phyloP scores from a whole-genome alignment of 176 grass and related monocot species.

The Oryza nivara region DNA sequence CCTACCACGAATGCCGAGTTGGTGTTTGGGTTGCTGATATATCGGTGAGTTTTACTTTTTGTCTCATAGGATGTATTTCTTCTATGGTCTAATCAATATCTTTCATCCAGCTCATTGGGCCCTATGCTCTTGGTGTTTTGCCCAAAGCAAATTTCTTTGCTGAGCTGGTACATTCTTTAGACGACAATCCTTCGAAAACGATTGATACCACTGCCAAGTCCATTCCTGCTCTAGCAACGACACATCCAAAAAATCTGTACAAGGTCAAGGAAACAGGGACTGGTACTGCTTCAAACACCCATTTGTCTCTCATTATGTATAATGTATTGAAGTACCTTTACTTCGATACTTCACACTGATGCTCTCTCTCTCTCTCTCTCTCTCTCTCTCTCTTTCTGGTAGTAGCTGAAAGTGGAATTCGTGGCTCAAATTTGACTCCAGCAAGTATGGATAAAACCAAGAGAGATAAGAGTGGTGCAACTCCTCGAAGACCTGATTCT shows the following conservation, averaged over 20 bases:
- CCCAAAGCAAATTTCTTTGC: slow-evolving; percentile 61
- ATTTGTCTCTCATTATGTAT: slow-evolving; percentile 29
- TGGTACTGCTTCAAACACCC: slow-evolving; percentile 41
- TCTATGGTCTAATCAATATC: slow-evolving; percentile 40
- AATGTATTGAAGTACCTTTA: slow-evolving; percentile 23
- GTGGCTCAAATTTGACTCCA: slow-evolving; percentile 43
- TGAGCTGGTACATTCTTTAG: slow-evolving; percentile 54
- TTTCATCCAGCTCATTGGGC: slow-evolving; percentile 76
- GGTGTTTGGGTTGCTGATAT: slow-evolving; percentile 97
- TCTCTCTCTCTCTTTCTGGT: no score
- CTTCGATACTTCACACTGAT: slow-evolving; percentile 4
- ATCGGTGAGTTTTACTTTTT: slow-evolving; percentile 65
- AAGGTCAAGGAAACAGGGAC: slow-evolving; percentile 47
- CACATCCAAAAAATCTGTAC: slow-evolving; percentile 50
- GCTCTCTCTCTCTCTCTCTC: background rate
- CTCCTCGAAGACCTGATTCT: slow-evolving; percentile 58
- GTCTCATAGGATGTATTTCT: slow-evolving; percentile 3
- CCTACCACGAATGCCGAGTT: slow-evolving; percentile 68
- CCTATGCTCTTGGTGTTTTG: slow-evolving; percentile 92
- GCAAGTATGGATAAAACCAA: slow-evolving; percentile 42
- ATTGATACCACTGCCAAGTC: slow-evolving; percentile 46
- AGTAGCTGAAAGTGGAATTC: slow-evolving; percentile 58
- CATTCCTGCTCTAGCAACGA: slow-evolving; percentile 27
- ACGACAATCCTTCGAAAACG: slow-evolving; percentile 55
- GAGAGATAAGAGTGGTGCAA: slow-evolving; percentile 53